Percentiles rank a stretch among this genome's conserved stretches.
Evolutionary conservation across 176 grass and related monocot species (phyloP).

Genomic region (Triticum urartu): DNA sequence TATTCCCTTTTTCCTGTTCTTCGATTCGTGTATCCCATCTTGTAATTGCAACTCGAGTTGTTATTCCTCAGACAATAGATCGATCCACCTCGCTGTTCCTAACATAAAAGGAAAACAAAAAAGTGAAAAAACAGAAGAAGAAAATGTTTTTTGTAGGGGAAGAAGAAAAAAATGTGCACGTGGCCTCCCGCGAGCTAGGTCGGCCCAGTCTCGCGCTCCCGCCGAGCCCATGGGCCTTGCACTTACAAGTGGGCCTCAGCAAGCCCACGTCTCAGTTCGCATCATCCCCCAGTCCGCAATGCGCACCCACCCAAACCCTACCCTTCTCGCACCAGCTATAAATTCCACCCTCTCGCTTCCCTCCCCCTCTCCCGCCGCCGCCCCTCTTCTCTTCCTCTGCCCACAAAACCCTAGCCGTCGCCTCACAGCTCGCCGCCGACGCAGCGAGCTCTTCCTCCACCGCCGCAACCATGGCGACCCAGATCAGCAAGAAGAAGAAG

Average conservation of each 20-base stretch:
- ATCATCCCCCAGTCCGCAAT: background rate
- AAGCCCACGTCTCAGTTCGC: background rate
- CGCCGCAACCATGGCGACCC: conserved; percentile 57
- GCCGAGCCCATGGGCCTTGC: too few relatives aligned
- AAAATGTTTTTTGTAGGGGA: too few relatives aligned
- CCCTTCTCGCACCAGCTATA: background rate
- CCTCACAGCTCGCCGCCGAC: conserved; percentile 11
- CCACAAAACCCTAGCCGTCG: conserved; percentile 32
- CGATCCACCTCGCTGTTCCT: too few relatives aligned
- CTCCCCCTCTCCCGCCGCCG: conserved; percentile 40
- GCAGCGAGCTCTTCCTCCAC: conserved; percentile 25
- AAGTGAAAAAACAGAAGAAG: too few relatives aligned
- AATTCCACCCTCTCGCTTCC: background rate
- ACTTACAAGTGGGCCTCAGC: background rate
- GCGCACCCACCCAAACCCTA: conserved; percentile 38
- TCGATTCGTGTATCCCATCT: too few relatives aligned
- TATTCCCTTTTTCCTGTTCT: too few relatives aligned
- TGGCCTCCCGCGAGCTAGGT: too few relatives aligned
- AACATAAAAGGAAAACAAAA: too few relatives aligned
- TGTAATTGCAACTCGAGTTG: too few relatives aligned
- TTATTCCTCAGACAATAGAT: too few relatives aligned
- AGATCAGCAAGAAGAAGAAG: conserved; percentile 99
- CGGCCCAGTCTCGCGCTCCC: too few relatives aligned
- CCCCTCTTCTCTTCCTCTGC: background rate
- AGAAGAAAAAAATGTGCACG: too few relatives aligned